A percentile compares a stretch with the other conserved stretches of the same genome.
These are phyloP conservation scores for Cotoneaster glaucophyllus DNA, from an alignment of 306 rosid species.

Conservation along the genomic window DNA sequence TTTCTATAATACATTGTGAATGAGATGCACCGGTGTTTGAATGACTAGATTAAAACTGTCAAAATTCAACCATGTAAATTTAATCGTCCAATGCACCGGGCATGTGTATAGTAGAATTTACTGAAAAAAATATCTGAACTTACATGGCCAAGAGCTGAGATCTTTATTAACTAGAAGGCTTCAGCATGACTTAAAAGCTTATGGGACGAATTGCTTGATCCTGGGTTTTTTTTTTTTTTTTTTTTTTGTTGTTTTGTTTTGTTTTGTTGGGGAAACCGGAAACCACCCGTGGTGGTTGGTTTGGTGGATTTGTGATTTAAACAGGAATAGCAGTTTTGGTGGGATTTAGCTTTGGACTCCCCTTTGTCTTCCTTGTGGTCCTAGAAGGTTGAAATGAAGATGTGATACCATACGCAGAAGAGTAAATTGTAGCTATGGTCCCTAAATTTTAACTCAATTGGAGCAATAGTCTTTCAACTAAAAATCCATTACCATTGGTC, in stretches of 20 bases:
- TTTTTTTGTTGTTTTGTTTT: too few relatives aligned
- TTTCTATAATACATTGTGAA: neutral
- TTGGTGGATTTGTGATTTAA: neutral
- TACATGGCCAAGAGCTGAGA: too few relatives aligned
- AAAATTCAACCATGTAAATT: too few relatives aligned
- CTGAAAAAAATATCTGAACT: too few relatives aligned
- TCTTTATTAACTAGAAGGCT: neutral
- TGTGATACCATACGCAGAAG: conserved; percentile 8
- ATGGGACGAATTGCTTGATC: neutral
- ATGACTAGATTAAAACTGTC: too few relatives aligned
- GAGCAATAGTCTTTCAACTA: too few relatives aligned
- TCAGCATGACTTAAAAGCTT: neutral
- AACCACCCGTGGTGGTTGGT: neutral
- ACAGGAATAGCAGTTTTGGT: conserved; percentile 52
- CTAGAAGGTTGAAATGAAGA: conserved; percentile 39
- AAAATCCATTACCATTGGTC: too few relatives aligned
- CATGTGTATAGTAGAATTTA: neutral
- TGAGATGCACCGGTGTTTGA: neutral
- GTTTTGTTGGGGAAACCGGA: too few relatives aligned
- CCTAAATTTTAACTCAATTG: too few relatives aligned
- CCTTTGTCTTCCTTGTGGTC: conserved; percentile 45
- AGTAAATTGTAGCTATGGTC: too few relatives aligned
- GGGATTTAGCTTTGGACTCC: conserved; percentile 50
- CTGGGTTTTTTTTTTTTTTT: neutral
- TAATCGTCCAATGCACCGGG: too few relatives aligned